Evolutionary conservation across 148 eudicot genomes (phyloP).

Genomic region (Hydrangea macrophylla): DNA sequence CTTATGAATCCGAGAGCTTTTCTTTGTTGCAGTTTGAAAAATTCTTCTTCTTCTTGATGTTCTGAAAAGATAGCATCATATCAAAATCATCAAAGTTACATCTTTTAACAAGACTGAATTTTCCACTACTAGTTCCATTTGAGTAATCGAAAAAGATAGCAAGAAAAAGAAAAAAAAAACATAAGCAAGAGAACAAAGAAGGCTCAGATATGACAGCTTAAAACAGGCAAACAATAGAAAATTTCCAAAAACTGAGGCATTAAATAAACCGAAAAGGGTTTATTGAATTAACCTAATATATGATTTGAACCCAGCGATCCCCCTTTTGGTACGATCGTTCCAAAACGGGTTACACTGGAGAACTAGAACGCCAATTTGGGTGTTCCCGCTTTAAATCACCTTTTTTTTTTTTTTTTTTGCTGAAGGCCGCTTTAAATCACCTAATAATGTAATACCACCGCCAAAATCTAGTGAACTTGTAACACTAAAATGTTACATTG

Average conservation of each 20-base stretch:
- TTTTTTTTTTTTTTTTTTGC: too few relatives aligned
- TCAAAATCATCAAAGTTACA: neutral
- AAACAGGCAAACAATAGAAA: neutral
- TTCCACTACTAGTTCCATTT: constrained; percentile 7
- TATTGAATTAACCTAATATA: neutral
- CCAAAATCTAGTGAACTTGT: too few relatives aligned
- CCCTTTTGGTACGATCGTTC: too few relatives aligned
- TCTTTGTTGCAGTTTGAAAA: neutral
- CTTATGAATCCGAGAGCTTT: neutral
- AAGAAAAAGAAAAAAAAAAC: neutral
- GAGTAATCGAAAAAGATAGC: neutral
- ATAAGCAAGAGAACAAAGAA: neutral
- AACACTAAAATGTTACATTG: too few relatives aligned
- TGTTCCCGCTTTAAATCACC: too few relatives aligned
- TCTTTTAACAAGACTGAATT: neutral
- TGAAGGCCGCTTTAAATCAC: too few relatives aligned
- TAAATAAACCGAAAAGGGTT: neutral
- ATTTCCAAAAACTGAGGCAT: neutral
- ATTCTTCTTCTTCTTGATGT: neutral
- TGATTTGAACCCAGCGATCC: constrained; percentile 1
- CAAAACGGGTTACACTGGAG: too few relatives aligned
- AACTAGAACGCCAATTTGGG: too few relatives aligned
- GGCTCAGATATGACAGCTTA: neutral
- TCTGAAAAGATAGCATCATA: neutral
- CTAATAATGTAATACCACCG: too few relatives aligned